phyloP scores from a whole-genome alignment of 352 stramenopile species.

The Pythium guiyangense region DNA sequence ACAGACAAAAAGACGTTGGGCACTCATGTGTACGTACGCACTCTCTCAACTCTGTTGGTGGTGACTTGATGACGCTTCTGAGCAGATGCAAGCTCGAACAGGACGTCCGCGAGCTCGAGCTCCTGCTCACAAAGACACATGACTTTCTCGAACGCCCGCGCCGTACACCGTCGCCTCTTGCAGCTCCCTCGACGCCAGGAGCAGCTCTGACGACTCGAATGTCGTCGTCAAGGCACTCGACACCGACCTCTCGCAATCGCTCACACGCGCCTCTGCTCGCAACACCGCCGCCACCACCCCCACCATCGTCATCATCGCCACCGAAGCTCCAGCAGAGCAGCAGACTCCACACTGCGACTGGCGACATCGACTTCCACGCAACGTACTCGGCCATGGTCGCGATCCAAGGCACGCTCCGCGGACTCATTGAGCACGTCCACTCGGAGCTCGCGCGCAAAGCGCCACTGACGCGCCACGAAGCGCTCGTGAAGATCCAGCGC shows the following conservation, averaged over 20 bases:
- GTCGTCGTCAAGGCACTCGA: not conserved
- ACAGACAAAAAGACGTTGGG: too few species aligned
- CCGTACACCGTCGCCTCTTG: not conserved
- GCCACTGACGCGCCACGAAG: too few species aligned
- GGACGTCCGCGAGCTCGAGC: conserved; percentile 51
- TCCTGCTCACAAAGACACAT: conserved; percentile 50
- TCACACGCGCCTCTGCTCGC: not conserved
- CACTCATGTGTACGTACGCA: not conserved
- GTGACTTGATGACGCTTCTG: too few species aligned
- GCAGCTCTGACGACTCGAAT: too few species aligned
- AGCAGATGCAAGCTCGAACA: conserved; percentile 61
- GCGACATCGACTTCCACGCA: too few species aligned
- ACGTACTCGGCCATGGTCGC: too few species aligned
- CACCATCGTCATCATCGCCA: not conserved
- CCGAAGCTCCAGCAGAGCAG: too few species aligned
- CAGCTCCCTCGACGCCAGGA: not conserved
- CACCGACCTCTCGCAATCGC: not conserved
- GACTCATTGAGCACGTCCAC: too few species aligned
- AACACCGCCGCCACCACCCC: not conserved
- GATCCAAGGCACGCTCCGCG: too few species aligned
- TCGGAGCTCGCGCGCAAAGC: too few species aligned
- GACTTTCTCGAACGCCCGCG: conserved; percentile 16
- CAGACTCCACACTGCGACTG: too few species aligned
- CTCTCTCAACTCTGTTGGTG: not conserved
- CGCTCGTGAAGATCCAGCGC: too few species aligned